Conservation (phyloP, 2,329 filamentous ascomycete genomes). For the Trichoderma sp. region DNA sequence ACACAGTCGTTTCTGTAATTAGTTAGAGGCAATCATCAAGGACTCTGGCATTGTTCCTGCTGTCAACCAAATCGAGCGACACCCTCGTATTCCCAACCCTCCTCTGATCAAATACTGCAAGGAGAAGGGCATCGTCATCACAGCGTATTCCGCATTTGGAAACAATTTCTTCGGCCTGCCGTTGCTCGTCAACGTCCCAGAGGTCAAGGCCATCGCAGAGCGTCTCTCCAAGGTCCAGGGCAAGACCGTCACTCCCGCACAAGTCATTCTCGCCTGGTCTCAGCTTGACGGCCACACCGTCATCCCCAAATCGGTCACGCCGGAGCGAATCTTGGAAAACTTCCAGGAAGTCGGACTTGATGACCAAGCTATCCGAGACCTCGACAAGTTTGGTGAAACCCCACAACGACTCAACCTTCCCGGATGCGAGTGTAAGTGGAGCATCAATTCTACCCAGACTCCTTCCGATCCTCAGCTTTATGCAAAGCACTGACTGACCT, state of each 20-base stretch:
- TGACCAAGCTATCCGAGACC: slow-evolving; percentile 55
- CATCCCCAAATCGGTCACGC: slow-evolving; percentile 72
- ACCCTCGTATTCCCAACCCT: slow-evolving; percentile 58
- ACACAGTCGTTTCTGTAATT: slow-evolving; percentile 41
- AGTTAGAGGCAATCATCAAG: slow-evolving; percentile 53
- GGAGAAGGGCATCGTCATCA: slow-evolving; percentile 62
- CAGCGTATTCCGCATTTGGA: slow-evolving; percentile 58
- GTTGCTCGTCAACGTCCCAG: slow-evolving; percentile 56
- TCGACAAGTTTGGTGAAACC: slow-evolving; percentile 59
- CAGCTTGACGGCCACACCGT: slow-evolving; percentile 61
- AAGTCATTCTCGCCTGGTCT: slow-evolving; percentile 56
- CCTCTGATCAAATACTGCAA: slow-evolving; percentile 58
- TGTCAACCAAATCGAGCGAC: slow-evolving; percentile 68
- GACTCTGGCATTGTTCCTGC: slow-evolving; percentile 56
- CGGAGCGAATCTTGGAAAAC: slow-evolving; percentile 65
- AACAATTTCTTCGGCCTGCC: slow-evolving; percentile 43
- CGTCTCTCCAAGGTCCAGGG: slow-evolving; percentile 35
- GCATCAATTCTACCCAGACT: background rate
- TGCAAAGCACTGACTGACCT: background rate
- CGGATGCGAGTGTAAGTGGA: background rate
- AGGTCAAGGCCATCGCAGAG: slow-evolving; percentile 55
- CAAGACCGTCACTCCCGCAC: slow-evolving; percentile 41
- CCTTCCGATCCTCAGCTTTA: background rate
- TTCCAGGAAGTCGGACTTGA: slow-evolving; percentile 64
- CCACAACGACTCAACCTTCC: slow-evolving; percentile 46